A percentile compares a stretch with the other conserved stretches of the same genome.
Evolutionary conservation across 2,329 filamentous ascomycete genomes (phyloP).

Genomic region (Nemania sp.): DNA sequence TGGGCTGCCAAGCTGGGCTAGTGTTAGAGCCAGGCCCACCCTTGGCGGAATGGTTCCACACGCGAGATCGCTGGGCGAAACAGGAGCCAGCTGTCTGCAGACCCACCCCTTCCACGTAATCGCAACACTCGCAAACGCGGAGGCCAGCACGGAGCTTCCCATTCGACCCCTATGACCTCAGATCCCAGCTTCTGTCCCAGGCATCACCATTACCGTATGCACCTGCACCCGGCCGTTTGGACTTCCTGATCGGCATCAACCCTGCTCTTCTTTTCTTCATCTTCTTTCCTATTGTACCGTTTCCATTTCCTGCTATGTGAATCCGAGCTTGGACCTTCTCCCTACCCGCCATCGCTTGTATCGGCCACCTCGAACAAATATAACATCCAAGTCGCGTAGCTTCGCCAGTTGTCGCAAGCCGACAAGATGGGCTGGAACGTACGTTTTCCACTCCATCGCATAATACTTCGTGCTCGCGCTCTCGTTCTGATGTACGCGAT

Average conservation of each 20-base stretch:
- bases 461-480: neutral
- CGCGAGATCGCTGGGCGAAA: neutral
- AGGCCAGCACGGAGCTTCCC: slow-evolving; percentile 11
- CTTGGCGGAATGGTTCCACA: no score
- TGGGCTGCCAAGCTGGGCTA: no score
- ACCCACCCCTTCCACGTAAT: slow-evolving; percentile 15
- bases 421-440: slow-evolving; percentile 40
- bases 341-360: slow-evolving; percentile 11
- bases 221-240: no score
- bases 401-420: slow-evolving; percentile 8
- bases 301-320: slow-evolving; percentile 23
- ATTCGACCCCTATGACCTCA: slow-evolving; percentile 9
- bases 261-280: no score
- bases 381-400: slow-evolving; percentile 16
- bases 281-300: neutral
- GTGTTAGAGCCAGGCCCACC: no score
- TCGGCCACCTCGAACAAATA: neutral
- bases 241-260: no score
- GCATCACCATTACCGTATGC: neutral
- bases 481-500: slow-evolving; percentile 1
- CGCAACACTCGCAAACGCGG: no score
- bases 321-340: slow-evolving; percentile 10
- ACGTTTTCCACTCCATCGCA: slow-evolving; percentile 22
- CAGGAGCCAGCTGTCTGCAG: no score
- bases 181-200: slow-evolving; percentile 9